These are phyloP conservation scores for Aspergillus pseudotamarii DNA, from an alignment of 2,329 filamentous ascomycete species.

Conservation along the genomic window DNA sequence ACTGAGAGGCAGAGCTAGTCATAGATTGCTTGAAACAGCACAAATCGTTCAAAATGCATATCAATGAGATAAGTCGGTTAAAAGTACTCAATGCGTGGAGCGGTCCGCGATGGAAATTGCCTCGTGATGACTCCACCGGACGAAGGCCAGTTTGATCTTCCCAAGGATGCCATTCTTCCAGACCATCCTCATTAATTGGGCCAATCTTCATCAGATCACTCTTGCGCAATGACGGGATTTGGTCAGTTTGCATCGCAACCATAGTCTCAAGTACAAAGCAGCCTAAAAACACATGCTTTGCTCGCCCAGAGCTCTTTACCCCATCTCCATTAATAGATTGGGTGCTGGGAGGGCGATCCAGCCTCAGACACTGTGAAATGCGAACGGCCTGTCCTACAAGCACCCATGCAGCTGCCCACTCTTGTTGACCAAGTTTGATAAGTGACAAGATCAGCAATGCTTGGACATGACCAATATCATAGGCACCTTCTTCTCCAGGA, in stretches of 20 bases:
- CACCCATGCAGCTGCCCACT: slow-evolving; percentile 64
- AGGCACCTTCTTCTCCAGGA: slow-evolving; percentile 52
- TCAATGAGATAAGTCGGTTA: slow-evolving; percentile 51
- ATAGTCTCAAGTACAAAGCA: slow-evolving; percentile 59
- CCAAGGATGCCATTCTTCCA: slow-evolving; percentile 78
- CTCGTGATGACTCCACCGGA: slow-evolving; percentile 26
- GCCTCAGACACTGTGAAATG: slow-evolving; percentile 36
- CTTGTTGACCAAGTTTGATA: slow-evolving; percentile 62
- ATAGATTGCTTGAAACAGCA: slow-evolving; percentile 30
- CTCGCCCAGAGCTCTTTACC: slow-evolving; percentile 38
- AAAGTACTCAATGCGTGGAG: slow-evolving; percentile 56
- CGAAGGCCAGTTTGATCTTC: slow-evolving; percentile 49
- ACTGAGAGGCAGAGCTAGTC: slow-evolving; percentile 25
- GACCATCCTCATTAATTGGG: slow-evolving; percentile 63
- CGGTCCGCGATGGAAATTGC: slow-evolving; percentile 40
- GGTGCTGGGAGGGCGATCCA: slow-evolving; percentile 51
- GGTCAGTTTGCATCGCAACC: slow-evolving; percentile 50
- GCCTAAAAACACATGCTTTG: slow-evolving; percentile 52
- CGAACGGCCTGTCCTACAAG: slow-evolving; percentile 67
- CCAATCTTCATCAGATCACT: slow-evolving; percentile 53
- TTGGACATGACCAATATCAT: slow-evolving; percentile 57
- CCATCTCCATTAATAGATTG: slow-evolving; percentile 43
- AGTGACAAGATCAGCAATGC: slow-evolving; percentile 63
- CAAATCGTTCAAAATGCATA: slow-evolving; percentile 37
- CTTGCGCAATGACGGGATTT: slow-evolving; percentile 52